A percentile compares a stretch with the other conserved stretches of the same genome.
Evolutionary conservation across 352 stramenopile genomes (phyloP).

Genomic region (Phytophthora cryptogea): DNA sequence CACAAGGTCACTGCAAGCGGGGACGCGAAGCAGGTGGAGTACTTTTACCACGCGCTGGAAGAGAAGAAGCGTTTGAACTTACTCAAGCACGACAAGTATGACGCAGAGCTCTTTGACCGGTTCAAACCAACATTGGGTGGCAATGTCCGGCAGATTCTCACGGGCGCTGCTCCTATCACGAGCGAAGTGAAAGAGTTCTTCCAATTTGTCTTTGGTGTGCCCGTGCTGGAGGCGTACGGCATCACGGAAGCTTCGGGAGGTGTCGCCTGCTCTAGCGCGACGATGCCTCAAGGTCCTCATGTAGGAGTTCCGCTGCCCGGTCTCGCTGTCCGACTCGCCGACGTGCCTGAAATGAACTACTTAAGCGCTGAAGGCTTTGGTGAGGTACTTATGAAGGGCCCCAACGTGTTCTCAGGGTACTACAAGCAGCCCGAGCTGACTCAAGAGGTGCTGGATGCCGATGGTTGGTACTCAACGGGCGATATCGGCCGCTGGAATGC

Average conservation of each 20-base stretch:
- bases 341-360: constrained; percentile 97
- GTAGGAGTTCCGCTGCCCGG: constrained; percentile 86
- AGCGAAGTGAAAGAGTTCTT: constrained; percentile 95
- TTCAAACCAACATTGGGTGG: constrained; percentile 91
- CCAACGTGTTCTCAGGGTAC: constrained; percentile 90
- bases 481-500: constrained; percentile 95
- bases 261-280: constrained; percentile 30
- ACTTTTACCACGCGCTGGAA: constrained; percentile 44
- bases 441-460: constrained; percentile 81
- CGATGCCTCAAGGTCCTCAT: constrained; percentile 69
- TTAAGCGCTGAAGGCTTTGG: constrained; percentile 54
- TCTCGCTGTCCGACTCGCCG: constrained; percentile 88
- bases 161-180: constrained; percentile 92
- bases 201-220: constrained; percentile 90
- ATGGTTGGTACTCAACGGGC: constrained; percentile 95
- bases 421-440: constrained; percentile 94
- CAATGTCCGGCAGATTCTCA: constrained; percentile 89
- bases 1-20: constrained; percentile 43
- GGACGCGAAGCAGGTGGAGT: constrained; percentile 33
- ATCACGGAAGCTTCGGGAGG: constrained; percentile 85
- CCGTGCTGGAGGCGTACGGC: constrained; percentile 94
- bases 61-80: constrained; percentile 47
- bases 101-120: constrained; percentile 94
- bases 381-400: constrained; percentile 78
- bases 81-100: constrained; percentile 78